Evolutionary conservation across 1,284 basidiomycete genomes (phyloP).

Genomic region (Baeospora myosura): DNA sequence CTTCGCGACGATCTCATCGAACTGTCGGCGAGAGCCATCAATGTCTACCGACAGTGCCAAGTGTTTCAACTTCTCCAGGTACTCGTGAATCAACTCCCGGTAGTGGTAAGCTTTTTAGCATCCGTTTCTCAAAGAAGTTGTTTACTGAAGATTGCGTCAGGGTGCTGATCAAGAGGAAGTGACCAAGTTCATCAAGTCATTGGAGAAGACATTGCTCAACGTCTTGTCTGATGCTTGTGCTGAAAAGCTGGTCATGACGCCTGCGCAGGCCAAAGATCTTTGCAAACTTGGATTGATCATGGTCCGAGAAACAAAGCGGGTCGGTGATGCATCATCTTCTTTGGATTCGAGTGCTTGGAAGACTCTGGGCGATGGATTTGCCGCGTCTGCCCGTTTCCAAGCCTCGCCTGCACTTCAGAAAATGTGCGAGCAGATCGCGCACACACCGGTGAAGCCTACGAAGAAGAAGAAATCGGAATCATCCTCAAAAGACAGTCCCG

Average conservation of each 20-base stretch:
- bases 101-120: conserved; percentile 33
- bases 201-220: conserved; percentile 47
- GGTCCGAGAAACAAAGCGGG: conserved; percentile 55
- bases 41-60: conserved; percentile 71
- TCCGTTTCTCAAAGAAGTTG: conserved; percentile 4
- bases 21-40: conserved; percentile 53
- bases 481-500: no score
- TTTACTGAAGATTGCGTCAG: conserved; percentile 13
- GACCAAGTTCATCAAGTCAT: conserved; percentile 40
- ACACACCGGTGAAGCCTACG: not conserved
- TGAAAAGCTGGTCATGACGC: conserved; percentile 43
- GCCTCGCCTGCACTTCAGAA: conserved; percentile 32
- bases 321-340: conserved; percentile 21
- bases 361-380: conserved; percentile 24
- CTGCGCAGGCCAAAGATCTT: conserved; percentile 72
- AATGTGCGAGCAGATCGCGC: conserved; percentile 34
- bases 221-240: conserved; percentile 47
- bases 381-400: conserved; percentile 31
- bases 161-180: conserved; percentile 27
- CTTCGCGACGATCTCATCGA: conserved; percentile 55
- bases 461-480: not conserved
- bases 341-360: conserved; percentile 29
- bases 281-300: conserved; percentile 67
- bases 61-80: conserved; percentile 67
- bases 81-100: conserved; percentile 55